These are phyloP conservation scores for Phytophthora constricta DNA, from an alignment of 352 stramenopile species.

Conservation along the genomic window DNA sequence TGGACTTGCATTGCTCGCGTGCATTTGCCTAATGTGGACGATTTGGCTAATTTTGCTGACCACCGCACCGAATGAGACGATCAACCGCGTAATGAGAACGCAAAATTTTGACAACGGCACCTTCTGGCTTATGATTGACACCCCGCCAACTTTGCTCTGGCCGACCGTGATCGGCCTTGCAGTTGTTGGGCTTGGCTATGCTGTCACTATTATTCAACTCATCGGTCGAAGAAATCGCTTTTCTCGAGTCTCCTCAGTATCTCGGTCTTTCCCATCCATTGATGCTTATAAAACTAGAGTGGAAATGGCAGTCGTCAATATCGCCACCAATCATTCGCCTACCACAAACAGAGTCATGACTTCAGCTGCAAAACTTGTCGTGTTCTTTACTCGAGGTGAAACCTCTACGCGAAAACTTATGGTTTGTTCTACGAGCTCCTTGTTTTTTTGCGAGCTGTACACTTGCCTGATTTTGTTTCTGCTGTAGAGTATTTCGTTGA, in stretches of 20 bases:
- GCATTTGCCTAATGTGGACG: conserved; percentile 25
- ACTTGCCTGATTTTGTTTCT: neutral
- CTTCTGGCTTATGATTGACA: conserved; percentile 34
- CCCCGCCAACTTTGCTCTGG: conserved; percentile 2
- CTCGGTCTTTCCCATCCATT: neutral
- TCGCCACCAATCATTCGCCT: no score
- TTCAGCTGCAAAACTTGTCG: neutral
- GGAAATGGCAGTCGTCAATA: neutral
- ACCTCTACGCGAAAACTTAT: conserved; percentile 4
- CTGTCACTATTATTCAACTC: conserved; percentile 4
- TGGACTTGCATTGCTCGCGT: neutral
- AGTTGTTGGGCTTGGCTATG: conserved; percentile 5
- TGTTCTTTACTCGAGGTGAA: neutral
- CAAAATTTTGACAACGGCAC: conserved; percentile 23
- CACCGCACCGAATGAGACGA: conserved; percentile 17
- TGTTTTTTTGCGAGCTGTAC: neutral
- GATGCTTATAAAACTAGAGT: neutral
- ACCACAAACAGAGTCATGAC: neutral
- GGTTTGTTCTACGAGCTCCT: neutral
- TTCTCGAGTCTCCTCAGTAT: neutral
- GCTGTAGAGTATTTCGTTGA: conserved; percentile 2
- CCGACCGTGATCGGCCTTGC: conserved; percentile 3
- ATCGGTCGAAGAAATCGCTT: neutral
- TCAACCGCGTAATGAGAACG: conserved; percentile 35
- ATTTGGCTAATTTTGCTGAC: conserved; percentile 24